Evolutionary conservation across 148 eudicot species (phyloP).

Genomic region (Pharnaceum exiguum): DNA sequence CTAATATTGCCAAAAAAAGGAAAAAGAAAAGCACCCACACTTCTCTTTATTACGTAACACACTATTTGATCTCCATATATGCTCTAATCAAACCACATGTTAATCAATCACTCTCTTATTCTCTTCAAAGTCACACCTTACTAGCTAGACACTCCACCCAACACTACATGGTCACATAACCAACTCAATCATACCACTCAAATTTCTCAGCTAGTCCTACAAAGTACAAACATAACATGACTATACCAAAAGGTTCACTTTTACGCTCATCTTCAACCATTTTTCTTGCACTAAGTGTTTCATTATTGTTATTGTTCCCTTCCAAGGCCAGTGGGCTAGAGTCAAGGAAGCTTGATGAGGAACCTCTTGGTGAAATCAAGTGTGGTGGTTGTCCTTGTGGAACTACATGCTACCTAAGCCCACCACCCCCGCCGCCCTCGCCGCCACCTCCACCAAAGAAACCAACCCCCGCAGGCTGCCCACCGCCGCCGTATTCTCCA

Average conservation of each 20-base stretch:
- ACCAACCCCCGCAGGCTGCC: conserved; percentile 19
- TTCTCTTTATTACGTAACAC: not conserved
- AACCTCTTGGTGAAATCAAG: conserved; percentile 17
- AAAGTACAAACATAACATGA: conserved; percentile 5
- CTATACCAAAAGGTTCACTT: conserved; percentile 4
- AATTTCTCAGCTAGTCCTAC: not conserved
- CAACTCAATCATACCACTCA: not conserved
- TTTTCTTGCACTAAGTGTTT: not conserved
- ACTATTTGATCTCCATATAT: conserved; percentile 15
- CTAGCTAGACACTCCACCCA: not conserved
- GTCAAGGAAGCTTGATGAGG: conserved; percentile 28
- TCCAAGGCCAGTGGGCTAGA: not conserved
- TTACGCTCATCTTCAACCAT: too few relatives aligned
- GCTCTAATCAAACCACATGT: not conserved
- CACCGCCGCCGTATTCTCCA: conserved; percentile 28
- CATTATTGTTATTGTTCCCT: not conserved
- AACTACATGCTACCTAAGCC: conserved; percentile 22
- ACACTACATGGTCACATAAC: conserved; percentile 6
- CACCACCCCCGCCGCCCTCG: conserved; percentile 27
- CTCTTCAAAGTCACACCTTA: not conserved
- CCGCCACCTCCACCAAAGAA: conserved; percentile 17
- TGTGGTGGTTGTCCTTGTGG: conserved; percentile 41
- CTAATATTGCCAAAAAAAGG: too few relatives aligned
- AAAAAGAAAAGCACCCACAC: not conserved
- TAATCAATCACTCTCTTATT: not conserved